Conservation (phyloP, 371 early-diverging fungal genomes). For the Mortierella sp. region DNA sequence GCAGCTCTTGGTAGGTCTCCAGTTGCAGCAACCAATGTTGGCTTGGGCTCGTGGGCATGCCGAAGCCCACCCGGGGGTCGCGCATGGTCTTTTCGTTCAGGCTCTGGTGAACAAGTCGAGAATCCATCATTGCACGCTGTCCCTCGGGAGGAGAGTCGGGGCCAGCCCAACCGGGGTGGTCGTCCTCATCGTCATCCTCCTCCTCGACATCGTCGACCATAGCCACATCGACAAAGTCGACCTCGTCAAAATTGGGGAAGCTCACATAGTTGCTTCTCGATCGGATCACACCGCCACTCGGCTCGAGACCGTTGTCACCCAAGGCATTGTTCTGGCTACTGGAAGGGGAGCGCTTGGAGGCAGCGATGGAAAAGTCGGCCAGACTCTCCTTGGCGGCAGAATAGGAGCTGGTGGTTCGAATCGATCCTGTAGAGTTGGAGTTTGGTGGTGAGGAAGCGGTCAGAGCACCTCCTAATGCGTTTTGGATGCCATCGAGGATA, state of each 20-base stretch:
- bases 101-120: not conserved
- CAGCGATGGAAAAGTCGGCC: conserved; percentile 45
- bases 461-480: conserved; percentile 31
- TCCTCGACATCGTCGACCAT: conserved; percentile 48
- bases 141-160: conserved; percentile 44
- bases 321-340: conserved; percentile 1
- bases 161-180: conserved; percentile 34
- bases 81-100: conserved; percentile 27
- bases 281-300: conserved; percentile 29
- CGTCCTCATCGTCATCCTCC: conserved; percentile 49
- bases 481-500: conserved; percentile 54
- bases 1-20: conserved; percentile 43
- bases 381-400: conserved; percentile 51
- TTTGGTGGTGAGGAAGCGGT: conserved; percentile 20
- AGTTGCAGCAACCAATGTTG: conserved; percentile 51
- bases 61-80: conserved; percentile 7
- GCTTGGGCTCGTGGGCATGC: conserved; percentile 49
- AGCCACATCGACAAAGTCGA: conserved; percentile 53
- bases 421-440: conserved; percentile 1
- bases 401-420: conserved; percentile 26
- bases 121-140: conserved; percentile 14
- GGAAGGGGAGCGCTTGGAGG: conserved; percentile 28
- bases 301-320: not conserved
- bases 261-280: conserved; percentile 56
- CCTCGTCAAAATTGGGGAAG: conserved; percentile 56